phyloP scores from a whole-genome alignment of 768 basidiomycete genomes.

The Pleurotus giganteus region DNA sequence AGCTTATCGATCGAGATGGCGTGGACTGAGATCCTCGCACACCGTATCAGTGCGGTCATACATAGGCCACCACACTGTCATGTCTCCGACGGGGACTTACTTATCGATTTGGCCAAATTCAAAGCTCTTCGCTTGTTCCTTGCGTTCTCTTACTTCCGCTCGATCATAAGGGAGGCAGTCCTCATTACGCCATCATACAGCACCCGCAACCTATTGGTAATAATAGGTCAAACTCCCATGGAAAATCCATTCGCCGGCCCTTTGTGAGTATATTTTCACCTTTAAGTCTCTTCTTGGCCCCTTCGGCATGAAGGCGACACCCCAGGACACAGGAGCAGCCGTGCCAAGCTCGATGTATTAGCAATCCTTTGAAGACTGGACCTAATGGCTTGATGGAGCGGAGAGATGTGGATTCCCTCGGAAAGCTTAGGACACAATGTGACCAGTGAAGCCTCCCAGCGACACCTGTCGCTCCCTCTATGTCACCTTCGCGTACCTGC shows the following conservation, averaged over 20 bases:
- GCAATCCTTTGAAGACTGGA: too few relatives aligned
- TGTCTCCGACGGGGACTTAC: background rate
- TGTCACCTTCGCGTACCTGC: too few relatives aligned
- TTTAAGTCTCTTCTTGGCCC: background rate
- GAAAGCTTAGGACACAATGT: too few relatives aligned
- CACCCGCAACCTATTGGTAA: background rate
- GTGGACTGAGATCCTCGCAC: slow-evolving; percentile 19
- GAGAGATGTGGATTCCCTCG: too few relatives aligned
- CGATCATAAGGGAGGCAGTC: background rate
- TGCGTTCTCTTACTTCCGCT: background rate
- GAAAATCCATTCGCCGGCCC: background rate
- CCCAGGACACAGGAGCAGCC: too few relatives aligned
- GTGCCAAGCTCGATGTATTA: too few relatives aligned
- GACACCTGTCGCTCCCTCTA: too few relatives aligned
- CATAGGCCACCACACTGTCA: background rate
- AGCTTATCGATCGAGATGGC: slow-evolving; percentile 16
- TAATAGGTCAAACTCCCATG: background rate
- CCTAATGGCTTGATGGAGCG: too few relatives aligned
- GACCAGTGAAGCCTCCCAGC: too few relatives aligned
- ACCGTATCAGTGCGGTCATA: background rate
- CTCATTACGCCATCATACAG: background rate
- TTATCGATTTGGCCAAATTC: background rate
- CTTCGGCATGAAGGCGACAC: background rate
- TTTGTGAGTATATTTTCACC: background rate
- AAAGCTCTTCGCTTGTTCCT: background rate